phyloP scores from a whole-genome alignment of 495 filamentous ascomycete species.

The Daldinia decipiens region DNA sequence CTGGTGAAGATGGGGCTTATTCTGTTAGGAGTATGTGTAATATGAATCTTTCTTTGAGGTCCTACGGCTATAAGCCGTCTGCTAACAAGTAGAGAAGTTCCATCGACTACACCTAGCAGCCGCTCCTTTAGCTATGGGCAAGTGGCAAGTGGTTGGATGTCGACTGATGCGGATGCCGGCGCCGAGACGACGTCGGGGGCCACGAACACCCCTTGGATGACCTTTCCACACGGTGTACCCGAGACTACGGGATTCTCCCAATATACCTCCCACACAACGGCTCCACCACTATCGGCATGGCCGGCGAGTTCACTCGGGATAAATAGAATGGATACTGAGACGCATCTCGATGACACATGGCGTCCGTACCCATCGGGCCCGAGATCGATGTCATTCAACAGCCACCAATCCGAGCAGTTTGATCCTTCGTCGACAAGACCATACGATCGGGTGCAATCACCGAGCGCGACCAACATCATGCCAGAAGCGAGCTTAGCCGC shows the following conservation, averaged over 20 bases:
- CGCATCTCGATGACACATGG: conserved; percentile 48
- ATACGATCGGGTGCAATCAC: conserved; percentile 54
- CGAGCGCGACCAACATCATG: conserved; percentile 47
- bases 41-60: neutral
- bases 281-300: conserved; percentile 54
- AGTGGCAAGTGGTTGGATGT: conserved; percentile 56
- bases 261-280: conserved; percentile 52
- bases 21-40: conserved; percentile 54
- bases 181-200: conserved; percentile 50
- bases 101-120: conserved; percentile 46
- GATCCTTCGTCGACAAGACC: conserved; percentile 27
- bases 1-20: conserved; percentile 52
- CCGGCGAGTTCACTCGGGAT: conserved; percentile 37
- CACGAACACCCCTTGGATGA: conserved; percentile 51
- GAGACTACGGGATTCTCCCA: conserved; percentile 54
- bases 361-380: conserved; percentile 52
- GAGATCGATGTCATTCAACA: conserved; percentile 58
- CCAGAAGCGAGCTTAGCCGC: conserved; percentile 49
- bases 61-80: conserved; percentile 11
- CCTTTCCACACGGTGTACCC: conserved; percentile 53
- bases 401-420: conserved; percentile 46
- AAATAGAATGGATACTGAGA: conserved; percentile 22
- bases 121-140: conserved; percentile 54
- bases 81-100: conserved; percentile 52
- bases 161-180: conserved; percentile 51